Conservation (phyloP, 768 basidiomycete genomes). For the Pleurotus salmoneostramineus region DNA sequence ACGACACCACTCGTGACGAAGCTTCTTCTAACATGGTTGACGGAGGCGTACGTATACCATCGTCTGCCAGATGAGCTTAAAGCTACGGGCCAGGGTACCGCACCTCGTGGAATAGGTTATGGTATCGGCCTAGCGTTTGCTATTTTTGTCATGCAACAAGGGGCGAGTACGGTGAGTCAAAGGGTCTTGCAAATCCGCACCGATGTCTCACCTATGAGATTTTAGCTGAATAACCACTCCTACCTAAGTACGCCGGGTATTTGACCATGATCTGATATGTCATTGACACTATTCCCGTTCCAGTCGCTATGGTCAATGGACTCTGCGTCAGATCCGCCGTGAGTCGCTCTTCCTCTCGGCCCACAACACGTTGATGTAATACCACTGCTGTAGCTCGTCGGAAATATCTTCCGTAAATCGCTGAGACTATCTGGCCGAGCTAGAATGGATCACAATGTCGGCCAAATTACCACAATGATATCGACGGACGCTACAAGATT, state of each 20-base stretch:
- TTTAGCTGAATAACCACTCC: constrained; percentile 27
- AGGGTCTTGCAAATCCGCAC: background rate
- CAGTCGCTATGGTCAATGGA: constrained; percentile 32
- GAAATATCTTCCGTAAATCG: constrained; percentile 44
- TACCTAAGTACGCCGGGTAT: constrained; percentile 17
- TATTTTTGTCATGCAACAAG: constrained; percentile 48
- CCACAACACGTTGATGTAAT: no score
- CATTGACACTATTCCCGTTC: no score
- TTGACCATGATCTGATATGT: no score
- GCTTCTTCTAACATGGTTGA: constrained; percentile 44
- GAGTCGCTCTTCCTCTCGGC: constrained; percentile 7
- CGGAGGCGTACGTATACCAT: constrained; percentile 32
- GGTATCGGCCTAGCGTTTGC: constrained; percentile 50
- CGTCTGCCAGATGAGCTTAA: constrained; percentile 26
- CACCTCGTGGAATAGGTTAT: constrained; percentile 43
- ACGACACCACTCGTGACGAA: constrained; percentile 45
- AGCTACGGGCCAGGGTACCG: constrained; percentile 17
- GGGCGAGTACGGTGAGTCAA: constrained; percentile 26
- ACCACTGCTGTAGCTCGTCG: constrained; percentile 15
- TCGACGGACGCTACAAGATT: constrained; percentile 42
- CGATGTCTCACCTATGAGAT: background rate
- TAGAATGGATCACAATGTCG: constrained; percentile 40
- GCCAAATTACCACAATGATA: constrained; percentile 50
- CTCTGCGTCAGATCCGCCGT: constrained; percentile 32
- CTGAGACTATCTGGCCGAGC: constrained; percentile 47